Evolutionary conservation across 352 stramenopile genomes (phyloP), one percentile per base, ranked within the genome.

Genomic region (Phytophthora pluvialis): DNA sequence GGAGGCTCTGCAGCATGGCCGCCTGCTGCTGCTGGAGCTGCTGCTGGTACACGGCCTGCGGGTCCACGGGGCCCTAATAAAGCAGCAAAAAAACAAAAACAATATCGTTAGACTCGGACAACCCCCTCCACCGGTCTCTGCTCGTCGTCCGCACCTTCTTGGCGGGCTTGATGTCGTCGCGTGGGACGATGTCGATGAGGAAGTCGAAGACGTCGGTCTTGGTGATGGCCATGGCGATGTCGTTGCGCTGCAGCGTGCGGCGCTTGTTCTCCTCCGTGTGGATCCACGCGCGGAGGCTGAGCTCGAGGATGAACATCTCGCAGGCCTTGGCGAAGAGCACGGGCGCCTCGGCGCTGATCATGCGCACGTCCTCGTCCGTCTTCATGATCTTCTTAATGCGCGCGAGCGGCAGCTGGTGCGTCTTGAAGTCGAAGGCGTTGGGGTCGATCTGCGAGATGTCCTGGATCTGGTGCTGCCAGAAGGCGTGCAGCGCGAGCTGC

Each of bases 321-420:
- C 91, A 97, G n/a, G 93, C 93, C 75, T 98, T 98, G 59, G 93
- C 91, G 57, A 98, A 96, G 33, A 98, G 75, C 46, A 98, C 88
- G 7, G 93, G 93, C 26, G 93, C 93, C 54, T 98, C 93, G 0
- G 89, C 90, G 46, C 89, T 96, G 73, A 98, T 98, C 93, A 98
- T 98, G 32, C 88, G 87, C 40, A 98, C 88, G 70, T 98, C 91
- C 61, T 98, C 93, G 73, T 98, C 93, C 45, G 91, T 94, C 77
- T 97, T 97, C 93, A 98, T 98, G 77, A 98, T 98, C 67, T 97
- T 97, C 81, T 98, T 98, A 64, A 98, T 97, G 49, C 93, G 88
- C 49, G 93, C 92, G 56, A 98, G 88, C 29, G 93, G 92, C 38
- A 98, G 78, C 52, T 97, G 87, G 66, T 96, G 82, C 62, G 83